A percentile compares a stretch with the other conserved stretches of the same genome.
These are phyloP conservation scores for Wallacemonas rigidus DNA, from an alignment of 208 protist genomes.

Conservation along the genomic window DNA sequence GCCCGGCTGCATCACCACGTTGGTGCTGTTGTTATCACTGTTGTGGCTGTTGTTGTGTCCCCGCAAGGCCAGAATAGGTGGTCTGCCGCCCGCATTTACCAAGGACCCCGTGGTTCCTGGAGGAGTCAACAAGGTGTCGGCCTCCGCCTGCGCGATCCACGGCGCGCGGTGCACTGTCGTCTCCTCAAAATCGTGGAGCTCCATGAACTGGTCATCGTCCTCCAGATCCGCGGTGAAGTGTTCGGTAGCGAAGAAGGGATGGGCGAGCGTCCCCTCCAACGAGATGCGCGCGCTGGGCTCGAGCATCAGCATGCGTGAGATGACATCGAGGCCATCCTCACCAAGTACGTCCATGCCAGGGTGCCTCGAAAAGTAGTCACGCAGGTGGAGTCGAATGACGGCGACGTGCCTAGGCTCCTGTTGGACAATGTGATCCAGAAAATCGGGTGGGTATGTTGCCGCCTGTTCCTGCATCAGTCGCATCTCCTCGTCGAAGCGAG, in stretches of 20 bases:
- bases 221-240: not conserved
- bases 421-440: not conserved
- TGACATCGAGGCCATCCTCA: conserved; percentile 62
- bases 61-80: conserved; percentile 1
- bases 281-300: conserved; percentile 66
- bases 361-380: conserved; percentile 37
- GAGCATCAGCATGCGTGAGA: conserved; percentile 54
- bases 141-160: conserved; percentile 1
- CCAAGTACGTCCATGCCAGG: conserved; percentile 49
- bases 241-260: conserved; percentile 63
- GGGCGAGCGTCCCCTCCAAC: conserved; percentile 55
- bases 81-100: not conserved
- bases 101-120: not conserved
- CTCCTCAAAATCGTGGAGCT: conserved; percentile 21
- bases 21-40: too few species aligned
- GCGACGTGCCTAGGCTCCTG: conserved; percentile 24
- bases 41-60: not conserved
- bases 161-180: not conserved
- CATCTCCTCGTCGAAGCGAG: conserved; percentile 16
- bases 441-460: conserved; percentile 5
- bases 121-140: conserved; percentile 1
- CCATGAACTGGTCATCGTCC: conserved; percentile 10
- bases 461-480: conserved; percentile 12
- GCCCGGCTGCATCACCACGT: not conserved
- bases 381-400: conserved; percentile 30